Evolutionary conservation across 1,284 basidiomycete genomes (phyloP), one percentile per base, ranked within the genome.

Genomic region (Rhizoctonia solani): DNA sequence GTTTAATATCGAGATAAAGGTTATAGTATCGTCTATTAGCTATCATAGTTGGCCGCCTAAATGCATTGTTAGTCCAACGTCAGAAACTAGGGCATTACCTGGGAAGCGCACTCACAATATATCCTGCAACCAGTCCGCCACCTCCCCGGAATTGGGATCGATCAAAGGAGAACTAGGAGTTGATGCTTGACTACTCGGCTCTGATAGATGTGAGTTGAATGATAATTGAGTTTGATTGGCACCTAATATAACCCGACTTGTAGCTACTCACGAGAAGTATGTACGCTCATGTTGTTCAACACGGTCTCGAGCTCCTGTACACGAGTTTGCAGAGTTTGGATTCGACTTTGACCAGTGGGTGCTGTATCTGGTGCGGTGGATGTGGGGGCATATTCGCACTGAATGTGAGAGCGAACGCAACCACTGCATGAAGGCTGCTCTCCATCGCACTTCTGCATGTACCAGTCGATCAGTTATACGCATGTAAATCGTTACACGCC

Each of bases 91-190:
- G n/a, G n/a, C n/a, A n/a, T n/a, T n/a, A n/a, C n/a, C n/a, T n/a
- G n/a, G n/a, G n/a, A n/a, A n/a, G n/a, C n/a, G 19, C 3, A 59
- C 56, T 49, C 49, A 34, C 56, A 59, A 32, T 47, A 59, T 47
- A 2, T 47, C 42, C 21, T 59, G 56, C 27, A 59, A 23, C 56
- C 42, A 59, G 9, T n/a, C 41, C 11, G 29, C 23, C 47, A 59
- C 32, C 8, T 47, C 56, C n/a, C 56, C 42, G 16, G 56, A 47
- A 4, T 32, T 44, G 23, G 56, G 56, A 42, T 59, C 56, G 25
- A 49, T n/a, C n/a, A n/a, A n/a, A n/a, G n/a, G n/a, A n/a, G n/a
- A n/a, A n/a, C n/a, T n/a, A n/a, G n/a, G n/a, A n/a, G n/a, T n/a
- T n/a, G n/a, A n/a, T n/a, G n/a, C n/a, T n/a, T n/a, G n/a, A n/a